Evolutionary conservation across 768 basidiomycete genomes (phyloP), one percentile per base, ranked within the genome.

Genomic region (Candolleomyces aberdarensis): DNA sequence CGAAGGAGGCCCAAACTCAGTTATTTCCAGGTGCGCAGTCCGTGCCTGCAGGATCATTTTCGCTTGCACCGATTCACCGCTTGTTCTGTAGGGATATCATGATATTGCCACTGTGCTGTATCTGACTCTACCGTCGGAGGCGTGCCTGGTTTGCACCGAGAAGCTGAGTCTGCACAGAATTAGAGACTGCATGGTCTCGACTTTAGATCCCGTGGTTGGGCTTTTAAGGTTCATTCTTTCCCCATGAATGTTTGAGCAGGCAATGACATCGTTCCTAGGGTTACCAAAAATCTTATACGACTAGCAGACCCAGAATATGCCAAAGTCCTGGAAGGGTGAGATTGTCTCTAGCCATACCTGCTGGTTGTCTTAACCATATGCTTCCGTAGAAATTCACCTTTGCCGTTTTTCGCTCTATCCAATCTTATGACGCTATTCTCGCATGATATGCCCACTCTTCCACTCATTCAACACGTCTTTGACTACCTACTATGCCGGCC

Each of bases 401-500:
- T 96, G 1, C 95, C 95, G 0, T 96, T 94, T 69, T 92, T 89
- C 70, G 92, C 94, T 0, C 82, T 98, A 17, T 92, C 94, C 4
- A 92, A 94, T 74, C 84, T 97, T 36, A 78, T 98, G 39, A 96
- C 94, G 0, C 82, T 96, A 32, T 94, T 98, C 75, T 87, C 95
- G 11, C 95, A 98, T 71, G 94, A 97, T 66, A 82, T 94, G 59
- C 92, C 95, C 8, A 91, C 91, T 2, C 81, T 96, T n/a, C 83
- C 89, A 5, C 85, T 95, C 43, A 90, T 94, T 29, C 94, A 96
- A 70, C 89, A 94, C 63, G 85, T 94, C 51, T 98, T 96, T 72
- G 95, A 98, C 73, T 98, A 87, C 69, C 74, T 97, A 10, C 75
- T 98, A 13, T 85, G 86, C 63, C 82, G 94, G 40, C 92, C 92